These are phyloP conservation scores for Hygrophila difformis DNA, from an alignment of 257 asterid genomes.

Conservation along the genomic window DNA sequence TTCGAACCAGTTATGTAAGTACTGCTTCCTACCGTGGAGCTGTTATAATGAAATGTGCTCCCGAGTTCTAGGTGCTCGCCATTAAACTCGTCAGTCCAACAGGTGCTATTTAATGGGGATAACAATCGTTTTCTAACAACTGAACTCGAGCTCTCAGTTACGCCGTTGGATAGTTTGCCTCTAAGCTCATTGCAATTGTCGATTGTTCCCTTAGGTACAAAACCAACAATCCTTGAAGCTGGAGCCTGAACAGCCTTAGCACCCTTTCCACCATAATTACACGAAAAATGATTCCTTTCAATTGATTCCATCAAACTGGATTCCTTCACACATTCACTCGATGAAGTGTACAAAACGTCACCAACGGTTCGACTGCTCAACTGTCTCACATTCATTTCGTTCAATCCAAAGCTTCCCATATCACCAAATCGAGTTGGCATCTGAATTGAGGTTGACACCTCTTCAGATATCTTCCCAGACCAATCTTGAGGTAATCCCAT, in stretches of 20 bases:
- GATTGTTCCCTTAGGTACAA: conserved; percentile 35
- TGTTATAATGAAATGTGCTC: conserved; percentile 17
- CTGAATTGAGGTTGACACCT: conserved; percentile 44
- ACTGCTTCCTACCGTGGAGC: conserved; percentile 18
- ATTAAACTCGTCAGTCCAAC: conserved; percentile 32
- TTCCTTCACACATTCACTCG: conserved; percentile 19
- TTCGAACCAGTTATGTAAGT: conserved; percentile 22
- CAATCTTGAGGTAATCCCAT: conserved; percentile 87
- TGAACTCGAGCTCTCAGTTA: conserved; percentile 34
- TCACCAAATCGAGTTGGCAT: conserved; percentile 33
- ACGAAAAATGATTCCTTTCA: conserved; percentile 28
- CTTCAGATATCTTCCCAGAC: conserved; percentile 47
- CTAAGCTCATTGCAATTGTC: conserved; percentile 20
- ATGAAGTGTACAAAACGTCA: conserved; percentile 35
- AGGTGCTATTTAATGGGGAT: conserved; percentile 59
- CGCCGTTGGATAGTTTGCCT: conserved; percentile 24
- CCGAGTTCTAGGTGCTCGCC: conserved; percentile 45
- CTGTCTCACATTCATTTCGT: conserved; percentile 34
- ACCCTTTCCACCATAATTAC: conserved; percentile 32
- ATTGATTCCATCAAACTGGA: conserved; percentile 33
- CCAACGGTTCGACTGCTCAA: conserved; percentile 19
- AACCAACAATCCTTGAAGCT: conserved; percentile 71
- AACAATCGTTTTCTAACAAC: conserved; percentile 52
- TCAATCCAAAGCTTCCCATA: conserved; percentile 43
- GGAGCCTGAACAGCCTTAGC: conserved; percentile 39